Conservation (phyloP, 305 asterid genomes). For the Rubia tinctorum region DNA sequence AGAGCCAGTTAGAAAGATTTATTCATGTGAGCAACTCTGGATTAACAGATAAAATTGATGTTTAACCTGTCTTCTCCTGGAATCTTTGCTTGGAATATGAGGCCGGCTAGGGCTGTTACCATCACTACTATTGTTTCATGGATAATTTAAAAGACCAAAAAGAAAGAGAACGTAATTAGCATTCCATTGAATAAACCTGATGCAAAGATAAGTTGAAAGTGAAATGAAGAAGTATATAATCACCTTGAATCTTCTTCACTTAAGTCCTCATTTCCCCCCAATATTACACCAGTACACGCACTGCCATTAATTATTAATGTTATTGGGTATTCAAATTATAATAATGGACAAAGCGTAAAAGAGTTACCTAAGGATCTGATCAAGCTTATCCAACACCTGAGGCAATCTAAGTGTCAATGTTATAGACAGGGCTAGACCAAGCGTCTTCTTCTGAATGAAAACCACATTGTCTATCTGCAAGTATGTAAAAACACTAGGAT, state of each 20-base stretch:
- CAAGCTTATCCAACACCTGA: conserved; percentile 91
- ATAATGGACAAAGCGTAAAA: conserved; percentile 12
- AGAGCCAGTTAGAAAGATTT: background rate
- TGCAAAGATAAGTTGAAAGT: background rate
- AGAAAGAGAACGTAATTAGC: conserved; percentile 12
- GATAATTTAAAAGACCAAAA: conserved; percentile 20
- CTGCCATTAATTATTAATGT: conserved; percentile 35
- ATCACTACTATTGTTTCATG: conserved; percentile 50
- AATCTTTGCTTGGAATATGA: conserved; percentile 81
- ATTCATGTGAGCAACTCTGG: conserved; percentile 4
- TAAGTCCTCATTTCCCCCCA: conserved; percentile 75
- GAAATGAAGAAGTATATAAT: conserved; percentile 9
- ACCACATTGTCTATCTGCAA: conserved; percentile 72
- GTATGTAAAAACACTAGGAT: conserved; percentile 1
- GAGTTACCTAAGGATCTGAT: conserved; percentile 81
- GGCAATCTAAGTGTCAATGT: conserved; percentile 78
- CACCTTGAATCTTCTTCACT: conserved; percentile 95
- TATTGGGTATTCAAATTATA: conserved; percentile 16
- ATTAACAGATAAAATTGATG: conserved; percentile 20
- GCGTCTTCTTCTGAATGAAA: conserved; percentile 63
- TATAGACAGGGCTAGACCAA: conserved; percentile 82
- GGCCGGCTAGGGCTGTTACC: conserved; percentile 58
- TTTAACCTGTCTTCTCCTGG: conserved; percentile 89
- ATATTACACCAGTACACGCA: conserved; percentile 77
- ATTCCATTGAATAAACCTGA: background rate